Conservation (phyloP, 1,139 yeast genomes). For the Candida sojae region DNA sequence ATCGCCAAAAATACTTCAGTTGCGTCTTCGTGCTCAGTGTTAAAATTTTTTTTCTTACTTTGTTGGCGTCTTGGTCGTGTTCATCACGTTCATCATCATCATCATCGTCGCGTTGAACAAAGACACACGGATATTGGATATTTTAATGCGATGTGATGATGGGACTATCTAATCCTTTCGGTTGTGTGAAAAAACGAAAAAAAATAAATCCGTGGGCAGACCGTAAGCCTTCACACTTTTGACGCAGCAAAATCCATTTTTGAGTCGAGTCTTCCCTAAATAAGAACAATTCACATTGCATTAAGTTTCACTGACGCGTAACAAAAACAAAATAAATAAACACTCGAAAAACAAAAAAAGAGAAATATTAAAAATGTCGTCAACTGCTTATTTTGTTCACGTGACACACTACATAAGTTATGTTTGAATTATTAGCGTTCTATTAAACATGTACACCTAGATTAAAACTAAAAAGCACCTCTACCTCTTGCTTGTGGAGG, state of each 20-base stretch:
- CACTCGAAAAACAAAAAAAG: background rate
- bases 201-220: background rate
- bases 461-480: conserved; percentile 10
- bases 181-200: background rate
- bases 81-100: background rate
- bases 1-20: background rate
- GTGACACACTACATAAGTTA: background rate
- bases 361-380: background rate
- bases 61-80: background rate
- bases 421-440: background rate
- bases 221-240: no score
- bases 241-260: background rate
- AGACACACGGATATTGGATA: background rate
- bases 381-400: background rate
- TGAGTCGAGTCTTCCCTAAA: background rate
- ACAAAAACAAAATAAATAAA: no score
- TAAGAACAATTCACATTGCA: background rate
- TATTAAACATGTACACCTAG: background rate
- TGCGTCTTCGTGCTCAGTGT: background rate
- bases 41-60: background rate
- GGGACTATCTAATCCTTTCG: background rate
- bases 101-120: background rate
- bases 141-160: background rate
- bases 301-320: background rate
- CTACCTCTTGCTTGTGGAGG: conserved; percentile 48